These are phyloP conservation scores for Trichoderma virens DNA, from an alignment of 495 filamentous ascomycete genomes.

Conservation along the genomic window DNA sequence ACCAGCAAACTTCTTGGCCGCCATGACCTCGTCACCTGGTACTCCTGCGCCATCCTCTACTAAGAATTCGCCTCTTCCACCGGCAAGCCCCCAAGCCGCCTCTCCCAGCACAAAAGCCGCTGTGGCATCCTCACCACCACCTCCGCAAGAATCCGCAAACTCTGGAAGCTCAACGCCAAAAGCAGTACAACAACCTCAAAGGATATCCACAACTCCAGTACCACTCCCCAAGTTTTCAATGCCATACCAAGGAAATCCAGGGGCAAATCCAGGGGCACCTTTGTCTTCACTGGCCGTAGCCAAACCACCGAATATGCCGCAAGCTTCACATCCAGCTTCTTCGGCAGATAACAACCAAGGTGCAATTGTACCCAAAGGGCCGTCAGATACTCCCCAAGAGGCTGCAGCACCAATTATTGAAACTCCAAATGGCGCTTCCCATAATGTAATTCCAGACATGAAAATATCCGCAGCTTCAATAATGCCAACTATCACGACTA, in stretches of 20 bases:
- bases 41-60: neutral
- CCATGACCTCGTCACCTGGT: conserved; percentile 1
- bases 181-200: neutral
- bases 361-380: neutral
- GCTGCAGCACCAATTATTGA: neutral
- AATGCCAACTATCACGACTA: neutral
- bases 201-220: conserved; percentile 6
- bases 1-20: conserved; percentile 10
- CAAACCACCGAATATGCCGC: neutral
- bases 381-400: neutral
- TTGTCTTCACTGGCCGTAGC: neutral
- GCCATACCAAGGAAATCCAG: neutral
- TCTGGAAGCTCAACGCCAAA: neutral
- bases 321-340: neutral
- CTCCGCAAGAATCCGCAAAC: neutral
- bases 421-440: neutral
- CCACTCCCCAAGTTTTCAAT: conserved; percentile 9
- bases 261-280: neutral
- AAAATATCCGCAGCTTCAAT: neutral
- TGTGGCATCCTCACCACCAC: neutral
- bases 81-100: neutral
- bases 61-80: neutral
- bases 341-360: neutral
- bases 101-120: neutral
- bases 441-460: neutral